A percentile compares a stretch with the other conserved stretches of the same genome.
These are phyloP conservation scores for Rosa persica DNA, from an alignment of 306 rosid species.

Conservation along the genomic window DNA sequence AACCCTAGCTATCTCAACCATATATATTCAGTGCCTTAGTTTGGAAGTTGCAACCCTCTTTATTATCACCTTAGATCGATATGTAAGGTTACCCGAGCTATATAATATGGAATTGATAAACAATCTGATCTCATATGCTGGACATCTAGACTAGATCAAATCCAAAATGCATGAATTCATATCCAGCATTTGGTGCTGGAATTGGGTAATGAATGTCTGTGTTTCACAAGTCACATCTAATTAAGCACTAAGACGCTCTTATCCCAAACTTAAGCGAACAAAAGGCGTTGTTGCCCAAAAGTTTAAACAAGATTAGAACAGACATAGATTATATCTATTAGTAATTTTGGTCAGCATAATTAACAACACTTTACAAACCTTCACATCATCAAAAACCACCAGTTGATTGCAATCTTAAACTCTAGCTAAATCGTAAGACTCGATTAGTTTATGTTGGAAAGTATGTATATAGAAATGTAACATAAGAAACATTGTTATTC, in stretches of 20 bases:
- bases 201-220: not conserved
- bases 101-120: not conserved
- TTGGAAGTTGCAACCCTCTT: conserved; percentile 7
- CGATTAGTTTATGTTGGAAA: not conserved
- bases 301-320: not conserved
- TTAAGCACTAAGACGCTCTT: not conserved
- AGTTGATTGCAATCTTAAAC: not conserved
- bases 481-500: not conserved
- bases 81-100: not conserved
- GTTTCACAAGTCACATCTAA: not conserved
- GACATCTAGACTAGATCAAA: not conserved
- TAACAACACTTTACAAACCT: not conserved
- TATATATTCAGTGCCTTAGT: conserved; percentile 14
- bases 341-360: not conserved
- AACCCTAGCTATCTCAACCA: not conserved
- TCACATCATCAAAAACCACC: not conserved
- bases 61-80: not conserved
- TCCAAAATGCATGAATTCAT: not conserved
- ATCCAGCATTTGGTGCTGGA: not conserved
- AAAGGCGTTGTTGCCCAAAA: not conserved
- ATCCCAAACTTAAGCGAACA: not conserved
- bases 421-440: not conserved
- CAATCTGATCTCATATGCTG: not conserved
- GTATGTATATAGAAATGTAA: not conserved
- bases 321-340: not conserved